A percentile compares a stretch with the other conserved stretches of the same genome.
Conservation (phyloP, 768 basidiomycete species). For the Leccinum pellstonianum region DNA sequence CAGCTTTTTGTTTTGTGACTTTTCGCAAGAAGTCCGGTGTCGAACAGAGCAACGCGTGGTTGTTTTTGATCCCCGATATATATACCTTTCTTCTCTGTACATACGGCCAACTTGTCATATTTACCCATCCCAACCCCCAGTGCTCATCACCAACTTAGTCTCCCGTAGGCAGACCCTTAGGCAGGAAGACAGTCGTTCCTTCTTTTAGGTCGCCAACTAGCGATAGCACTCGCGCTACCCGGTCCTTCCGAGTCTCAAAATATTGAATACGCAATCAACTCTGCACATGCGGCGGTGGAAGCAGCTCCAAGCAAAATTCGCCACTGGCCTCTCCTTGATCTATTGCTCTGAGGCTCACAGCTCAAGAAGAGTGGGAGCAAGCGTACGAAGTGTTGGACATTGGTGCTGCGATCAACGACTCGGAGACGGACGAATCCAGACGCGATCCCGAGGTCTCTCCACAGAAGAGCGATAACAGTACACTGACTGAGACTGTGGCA, state of each 20-base stretch:
- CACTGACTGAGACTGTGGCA: background rate
- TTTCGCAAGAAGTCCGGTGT: too few species aligned
- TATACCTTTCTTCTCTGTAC: too few species aligned
- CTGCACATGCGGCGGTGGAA: slow-evolving; percentile 74
- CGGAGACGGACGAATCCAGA: slow-evolving; percentile 33
- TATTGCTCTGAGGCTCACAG: slow-evolving; percentile 58
- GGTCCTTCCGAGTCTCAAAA: slow-evolving; percentile 53
- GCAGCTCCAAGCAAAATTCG: slow-evolving; percentile 59
- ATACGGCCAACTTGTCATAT: too few species aligned
- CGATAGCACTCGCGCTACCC: slow-evolving; percentile 65
- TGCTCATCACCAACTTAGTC: slow-evolving; percentile 65
- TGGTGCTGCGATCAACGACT: slow-evolving; percentile 61
- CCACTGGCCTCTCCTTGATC: slow-evolving; percentile 89
- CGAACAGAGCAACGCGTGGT: too few species aligned
- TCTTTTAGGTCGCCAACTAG: slow-evolving; percentile 59
- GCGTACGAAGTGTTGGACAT: slow-evolving; percentile 75
- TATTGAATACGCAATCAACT: slow-evolving; percentile 61
- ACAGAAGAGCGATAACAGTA: slow-evolving; percentile 11
- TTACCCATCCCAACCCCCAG: slow-evolving; percentile 42
- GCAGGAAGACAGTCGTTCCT: too few species aligned
- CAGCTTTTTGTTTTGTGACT: too few species aligned
- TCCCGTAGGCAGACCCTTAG: too few species aligned
- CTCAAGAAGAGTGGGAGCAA: slow-evolving; percentile 74
- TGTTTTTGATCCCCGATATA: too few species aligned
- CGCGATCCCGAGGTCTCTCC: slow-evolving; percentile 23